Percentiles rank a stretch among this genome's conserved stretches.
Evolutionary conservation across 148 eudicot species (phyloP).

Genomic region (Hydrangea macrophylla): DNA sequence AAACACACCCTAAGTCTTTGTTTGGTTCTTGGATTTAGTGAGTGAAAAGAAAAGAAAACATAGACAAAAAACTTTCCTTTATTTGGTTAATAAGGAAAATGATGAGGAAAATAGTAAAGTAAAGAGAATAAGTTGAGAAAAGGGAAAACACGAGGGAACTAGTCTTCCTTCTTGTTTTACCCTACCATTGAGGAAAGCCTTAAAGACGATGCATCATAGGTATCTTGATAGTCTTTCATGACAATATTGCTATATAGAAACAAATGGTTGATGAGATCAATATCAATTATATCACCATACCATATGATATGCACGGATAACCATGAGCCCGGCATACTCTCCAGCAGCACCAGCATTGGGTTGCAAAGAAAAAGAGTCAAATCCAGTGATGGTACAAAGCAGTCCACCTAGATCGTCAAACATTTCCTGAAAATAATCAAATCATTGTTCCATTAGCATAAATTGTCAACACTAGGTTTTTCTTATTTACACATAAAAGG

Average conservation of each 20-base stretch:
- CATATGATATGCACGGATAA: slow-evolving; percentile 93
- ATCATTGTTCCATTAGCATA: not conserved
- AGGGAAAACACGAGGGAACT: no score
- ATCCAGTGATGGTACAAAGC: slow-evolving; percentile 87
- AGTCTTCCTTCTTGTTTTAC: no score
- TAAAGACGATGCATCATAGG: slow-evolving; percentile 5
- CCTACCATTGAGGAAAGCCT: no score
- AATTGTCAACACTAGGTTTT: slow-evolving; percentile 4
- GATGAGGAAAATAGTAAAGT: no score
- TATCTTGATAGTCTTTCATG: not conserved
- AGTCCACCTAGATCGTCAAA: slow-evolving; percentile 71
- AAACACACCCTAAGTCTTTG: no score
- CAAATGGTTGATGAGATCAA: not conserved
- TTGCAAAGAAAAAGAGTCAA: slow-evolving; percentile 94
- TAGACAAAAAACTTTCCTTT: no score
- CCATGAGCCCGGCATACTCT: slow-evolving; percentile 98
- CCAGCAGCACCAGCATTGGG: slow-evolving; percentile 99
- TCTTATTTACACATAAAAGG: slow-evolving; percentile 4
- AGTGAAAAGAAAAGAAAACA: no score
- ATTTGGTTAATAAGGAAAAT: no score
- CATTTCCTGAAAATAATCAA: slow-evolving; percentile 68
- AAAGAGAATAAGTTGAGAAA: no score
- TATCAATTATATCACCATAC: slow-evolving; percentile 42
- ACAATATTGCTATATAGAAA: not conserved
- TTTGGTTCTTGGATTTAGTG: no score